Percentiles rank a stretch among this genome's conserved stretches.
Evolutionary conservation across 2,329 filamentous ascomycete genomes (phyloP).

Genomic region (Sclerotinia trifoliorum): DNA sequence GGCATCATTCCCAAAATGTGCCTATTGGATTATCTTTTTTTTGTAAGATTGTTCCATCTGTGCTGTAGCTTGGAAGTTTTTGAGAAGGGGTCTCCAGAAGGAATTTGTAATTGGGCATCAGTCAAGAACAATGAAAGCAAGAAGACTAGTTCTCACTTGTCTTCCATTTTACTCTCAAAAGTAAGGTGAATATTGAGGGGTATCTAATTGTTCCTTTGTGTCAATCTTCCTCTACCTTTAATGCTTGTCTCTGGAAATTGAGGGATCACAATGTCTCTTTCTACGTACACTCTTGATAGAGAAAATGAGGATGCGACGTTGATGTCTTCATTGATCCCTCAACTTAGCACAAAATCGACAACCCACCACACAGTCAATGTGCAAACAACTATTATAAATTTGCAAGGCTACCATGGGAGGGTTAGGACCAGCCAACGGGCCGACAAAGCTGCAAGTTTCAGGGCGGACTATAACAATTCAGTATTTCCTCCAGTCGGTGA

Average conservation of each 20-base stretch:
- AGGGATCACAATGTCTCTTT: neutral
- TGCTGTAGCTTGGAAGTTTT: neutral
- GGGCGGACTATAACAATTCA: neutral
- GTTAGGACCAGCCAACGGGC: neutral
- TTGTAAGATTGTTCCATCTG: neutral
- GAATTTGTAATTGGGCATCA: too few relatives aligned
- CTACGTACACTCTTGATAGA: neutral
- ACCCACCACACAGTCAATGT: neutral
- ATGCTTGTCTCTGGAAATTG: neutral
- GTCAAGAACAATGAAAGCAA: neutral
- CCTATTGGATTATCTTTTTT: neutral
- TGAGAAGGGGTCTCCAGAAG: fast-evolving
- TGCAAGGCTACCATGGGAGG: neutral
- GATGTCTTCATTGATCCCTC: neutral
- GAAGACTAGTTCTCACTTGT: neutral
- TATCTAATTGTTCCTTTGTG: neutral
- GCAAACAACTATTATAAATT: neutral
- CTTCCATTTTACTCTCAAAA: neutral
- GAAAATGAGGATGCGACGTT: neutral
- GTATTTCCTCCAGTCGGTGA: neutral
- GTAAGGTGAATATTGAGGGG: neutral
- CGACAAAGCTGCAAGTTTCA: neutral
- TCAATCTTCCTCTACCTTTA: neutral
- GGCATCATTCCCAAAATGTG: neutral
- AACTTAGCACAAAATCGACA: neutral